Evolutionary conservation across 176 grass and related monocot genomes (phyloP), one percentile per base, ranked within the genome.

Genomic region (Rhipidocladum racemiflorum): DNA sequence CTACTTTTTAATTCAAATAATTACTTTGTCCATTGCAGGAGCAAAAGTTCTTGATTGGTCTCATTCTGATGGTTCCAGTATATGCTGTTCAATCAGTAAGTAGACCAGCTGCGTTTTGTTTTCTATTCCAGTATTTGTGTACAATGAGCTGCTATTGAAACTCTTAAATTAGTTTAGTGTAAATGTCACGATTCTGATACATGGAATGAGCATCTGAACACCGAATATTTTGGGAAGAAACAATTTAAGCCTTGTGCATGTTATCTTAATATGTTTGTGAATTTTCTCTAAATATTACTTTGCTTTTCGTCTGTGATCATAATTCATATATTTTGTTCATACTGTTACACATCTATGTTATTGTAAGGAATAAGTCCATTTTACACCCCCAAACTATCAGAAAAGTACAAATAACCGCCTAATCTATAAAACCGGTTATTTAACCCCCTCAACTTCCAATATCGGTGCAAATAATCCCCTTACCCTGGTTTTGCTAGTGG

Each of bases 11-110:
- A 67, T 78, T 85, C 60, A 61, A 45, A 76, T 72, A 39, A 68
- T 78, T 66, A 38, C 45, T 62, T 65, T 86, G 9, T 77, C 36
- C 43, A 86, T 87, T 92, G 43, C 92, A 95, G 95, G 95, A 98
- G 72, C 95, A 98, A 71, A 98, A 98, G 51, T 98, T 98, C 79
- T 91, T 98, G 88, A 70, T 95, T 69, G 95, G 95, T 88, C 95
- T 98, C 75, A 93, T 98, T 88, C 67, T 98, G 74, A 98, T 98
- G 95, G 95, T 98, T 89, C 95, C 95, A 78, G 81, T 98, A 71
- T 98, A 95, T 85, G 92, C 88, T 85, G 84, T 95, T 91, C 90
- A 94, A 86, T 98, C 95, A 82, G 95, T 98, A 90, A 86, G 95
- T 93, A 72, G 20, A 69, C 15, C 39, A 70, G 17, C 48, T 75